Evolutionary conservation across 2,329 filamentous ascomycete genomes (phyloP).

Genomic region (Pseudopyricularia cyperi): DNA sequence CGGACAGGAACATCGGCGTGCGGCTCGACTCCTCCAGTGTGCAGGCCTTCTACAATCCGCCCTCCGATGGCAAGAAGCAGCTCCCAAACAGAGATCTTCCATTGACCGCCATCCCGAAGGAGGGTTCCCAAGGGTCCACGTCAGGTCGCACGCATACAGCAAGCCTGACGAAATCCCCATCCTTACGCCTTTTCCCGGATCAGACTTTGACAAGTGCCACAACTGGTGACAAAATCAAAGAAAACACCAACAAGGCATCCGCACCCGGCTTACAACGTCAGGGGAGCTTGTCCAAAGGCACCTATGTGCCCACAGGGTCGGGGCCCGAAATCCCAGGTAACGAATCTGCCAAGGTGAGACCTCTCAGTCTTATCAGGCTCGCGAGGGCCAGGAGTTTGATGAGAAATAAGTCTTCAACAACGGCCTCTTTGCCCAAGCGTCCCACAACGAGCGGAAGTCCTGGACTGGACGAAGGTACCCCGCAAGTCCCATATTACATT

Average conservation of each 20-base stretch:
- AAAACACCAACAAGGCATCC: not conserved
- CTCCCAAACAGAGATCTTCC: conserved; percentile 7
- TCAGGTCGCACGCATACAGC: not conserved
- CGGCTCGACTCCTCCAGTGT: conserved; percentile 22
- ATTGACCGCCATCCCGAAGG: not conserved
- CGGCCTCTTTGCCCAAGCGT: not conserved
- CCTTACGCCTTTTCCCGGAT: conserved; percentile 6
- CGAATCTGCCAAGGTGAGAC: not conserved
- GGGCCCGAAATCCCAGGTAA: not conserved
- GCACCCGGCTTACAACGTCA: not conserved
- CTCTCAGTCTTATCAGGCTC: not conserved
- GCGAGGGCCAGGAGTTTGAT: not conserved
- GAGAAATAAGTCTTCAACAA: not conserved
- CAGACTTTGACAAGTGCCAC: not conserved
- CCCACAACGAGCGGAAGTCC: not conserved
- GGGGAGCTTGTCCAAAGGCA: not conserved
- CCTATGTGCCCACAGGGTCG: conserved; percentile 7
- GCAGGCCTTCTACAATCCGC: conserved; percentile 20
- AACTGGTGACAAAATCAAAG: not conserved
- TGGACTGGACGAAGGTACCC: not conserved
- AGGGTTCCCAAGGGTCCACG: not conserved
- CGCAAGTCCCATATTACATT: not conserved
- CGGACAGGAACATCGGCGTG: conserved; percentile 41
- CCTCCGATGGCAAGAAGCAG: conserved; percentile 4
- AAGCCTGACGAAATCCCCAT: conserved; percentile 8